Base-by-base conservation (phyloP, 139 green algal genomes). In the Chlorella ohadii region DNA sequence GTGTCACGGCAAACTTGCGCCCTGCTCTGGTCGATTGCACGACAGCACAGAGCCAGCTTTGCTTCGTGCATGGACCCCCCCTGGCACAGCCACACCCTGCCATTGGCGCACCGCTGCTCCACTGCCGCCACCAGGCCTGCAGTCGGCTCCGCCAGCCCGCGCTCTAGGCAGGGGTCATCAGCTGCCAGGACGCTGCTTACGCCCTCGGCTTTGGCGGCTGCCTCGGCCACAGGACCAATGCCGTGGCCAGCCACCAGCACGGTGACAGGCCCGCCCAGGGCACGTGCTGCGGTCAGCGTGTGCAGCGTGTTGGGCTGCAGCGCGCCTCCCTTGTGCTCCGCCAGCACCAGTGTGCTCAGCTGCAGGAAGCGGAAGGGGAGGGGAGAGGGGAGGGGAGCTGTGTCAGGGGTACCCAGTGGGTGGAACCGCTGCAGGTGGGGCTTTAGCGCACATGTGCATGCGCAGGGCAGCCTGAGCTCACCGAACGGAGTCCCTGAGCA, bases 131-230 rank as follows among this genome's bases (percentile, higher is more conserved):
- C 16, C 28, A 94, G 68, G 2, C 78, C 85, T 13, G 91, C 66
- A 9, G 84, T 56, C 4, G 88, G 89, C 82, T 98, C 95, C 9
- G 95, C 89, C 33, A 96, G 85, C 20, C 91, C 82, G 70, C 93
- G 87, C 23, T 89, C n/a, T 15, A 97, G 84, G 33, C 47, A 33
- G 9, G 82, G 27, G 61, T 94, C 85, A 11, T 95, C 83, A 1
- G 94, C 94, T 0, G 90, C 36, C 41, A 95, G 85, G 20, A 97
- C 94, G 80, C 36, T 27, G 15, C 31, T 11, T 41, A 88, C 83
- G 16, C 87, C 87, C 20, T 82, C 78, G 13, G 79, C 39, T 7
- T 36, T 63, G 23, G 28, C 44, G 12, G 59, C 61, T 19, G 83
- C 79, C 28, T 34, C 51, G 7, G 83, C 87, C 3, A 28, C 61